Evolutionary conservation across 139 green algal species (phyloP).

Genomic region (Coccomyxa sp.): DNA sequence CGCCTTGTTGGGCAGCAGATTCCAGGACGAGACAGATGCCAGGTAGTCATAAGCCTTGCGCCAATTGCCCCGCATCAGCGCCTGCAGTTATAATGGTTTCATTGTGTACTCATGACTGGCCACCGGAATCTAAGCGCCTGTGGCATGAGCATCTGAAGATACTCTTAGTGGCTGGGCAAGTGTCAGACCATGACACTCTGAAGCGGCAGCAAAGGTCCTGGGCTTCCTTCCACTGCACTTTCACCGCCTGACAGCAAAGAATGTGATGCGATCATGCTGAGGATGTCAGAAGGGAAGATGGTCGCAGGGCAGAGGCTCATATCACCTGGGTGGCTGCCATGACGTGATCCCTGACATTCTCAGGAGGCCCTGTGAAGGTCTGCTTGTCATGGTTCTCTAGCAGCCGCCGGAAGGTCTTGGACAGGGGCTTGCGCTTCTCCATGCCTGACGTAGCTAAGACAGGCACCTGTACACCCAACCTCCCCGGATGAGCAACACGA

Average conservation of each 20-base stretch:
- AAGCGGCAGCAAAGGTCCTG: too few relatives aligned
- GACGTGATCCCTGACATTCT: conserved; percentile 97
- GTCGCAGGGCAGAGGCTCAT: too few relatives aligned
- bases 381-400: conserved; percentile 92
- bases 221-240: too few relatives aligned
- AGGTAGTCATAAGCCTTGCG: conserved; percentile 59
- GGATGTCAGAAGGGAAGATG: too few relatives aligned
- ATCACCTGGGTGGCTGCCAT: conserved; percentile 76
- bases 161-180: too few relatives aligned
- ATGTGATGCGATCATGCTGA: too few relatives aligned
- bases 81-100: conserved; percentile 15
- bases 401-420: conserved; percentile 85
- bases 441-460: conserved; percentile 16
- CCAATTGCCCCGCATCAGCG: conserved; percentile 87
- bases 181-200: too few relatives aligned
- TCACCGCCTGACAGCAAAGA: too few relatives aligned
- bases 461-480: background rate
- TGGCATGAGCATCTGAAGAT: too few relatives aligned
- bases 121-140: too few relatives aligned
- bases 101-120: too few relatives aligned
- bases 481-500: too few relatives aligned
- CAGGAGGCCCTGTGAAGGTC: conserved; percentile 92
- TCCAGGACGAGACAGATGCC: conserved; percentile 66
- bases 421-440: conserved; percentile 43
- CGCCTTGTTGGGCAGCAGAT: conserved; percentile 65